Base-by-base conservation (phyloP, 177 flowering plant species). In the Tripterygium wilfordii region DNA sequence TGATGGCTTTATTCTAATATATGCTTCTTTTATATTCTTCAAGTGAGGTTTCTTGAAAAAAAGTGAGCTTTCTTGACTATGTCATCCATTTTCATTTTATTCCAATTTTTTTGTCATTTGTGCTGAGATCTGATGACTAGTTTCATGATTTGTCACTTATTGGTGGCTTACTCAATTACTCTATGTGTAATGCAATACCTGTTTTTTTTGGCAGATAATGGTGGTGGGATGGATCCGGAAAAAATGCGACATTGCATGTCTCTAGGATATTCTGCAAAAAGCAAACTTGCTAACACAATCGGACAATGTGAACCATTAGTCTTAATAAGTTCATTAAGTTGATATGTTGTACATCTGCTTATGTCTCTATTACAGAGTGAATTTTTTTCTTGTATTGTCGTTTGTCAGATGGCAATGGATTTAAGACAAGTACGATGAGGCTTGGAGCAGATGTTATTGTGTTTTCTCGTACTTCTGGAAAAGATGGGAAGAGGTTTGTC, bases 361-460 rank as follows among this genome's bases (percentile, higher is more conserved):
- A 22, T 6, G n/a, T 47, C 13, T 25, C 39, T 28, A 2, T 15
- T 41, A 8, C 54, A 8, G 10, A 9, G 22, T 22, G 23, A 22
- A 1, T 37, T 10, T 52, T 35, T 2, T 39, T 38, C 31, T 22
- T 29, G n/a, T 39, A 31, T 21, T 24, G 7, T 38, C 5, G 17
- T 48, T 41, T 32, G 3, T 45, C 60, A 92, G 91, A 88, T 76
- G 89, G 95, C 53, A 85, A 85, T 66, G 89, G 95, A 26, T 85
- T 80, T 54, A 82, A 82, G 63, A 85, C 89, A 23, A 78, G 99
- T 56, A 86, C 97, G 12, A 92, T 89, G 99, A 82, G 99, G 59
- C 88, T 86, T 54, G 99, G 99, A 52, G 99, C 89, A 39, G 97
- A 92, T 78, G 99, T 89, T 8, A 81, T 92, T 63, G 96, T 92